Evolutionary conservation across 2,329 filamentous ascomycete species (phyloP).

Genomic region (Penicillium verrucosum): DNA sequence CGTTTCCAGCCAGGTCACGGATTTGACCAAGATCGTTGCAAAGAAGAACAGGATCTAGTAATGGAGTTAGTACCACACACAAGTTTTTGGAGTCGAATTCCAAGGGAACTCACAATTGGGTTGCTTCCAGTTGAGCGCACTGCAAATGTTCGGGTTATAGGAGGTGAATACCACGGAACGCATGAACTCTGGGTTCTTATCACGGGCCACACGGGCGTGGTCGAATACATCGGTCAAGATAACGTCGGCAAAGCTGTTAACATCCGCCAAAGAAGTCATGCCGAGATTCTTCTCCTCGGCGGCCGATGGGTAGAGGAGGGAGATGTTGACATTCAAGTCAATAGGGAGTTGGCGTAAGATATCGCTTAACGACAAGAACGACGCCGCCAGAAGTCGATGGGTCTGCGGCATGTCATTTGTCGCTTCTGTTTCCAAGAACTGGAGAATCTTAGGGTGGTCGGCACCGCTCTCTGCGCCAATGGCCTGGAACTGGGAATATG

Average conservation of each 20-base stretch:
- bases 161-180: conserved; percentile 91
- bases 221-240: conserved; percentile 86
- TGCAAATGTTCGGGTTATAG: conserved; percentile 86
- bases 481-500: conserved; percentile 56
- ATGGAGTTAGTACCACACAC: neutral
- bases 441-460: conserved; percentile 26
- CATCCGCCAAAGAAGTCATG: conserved; percentile 71
- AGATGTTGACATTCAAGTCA: conserved; percentile 84
- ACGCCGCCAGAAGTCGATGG: conserved; percentile 68
- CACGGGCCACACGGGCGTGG: conserved; percentile 70
- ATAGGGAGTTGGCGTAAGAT: conserved; percentile 72
- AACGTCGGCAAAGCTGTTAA: conserved; percentile 82
- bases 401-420: conserved; percentile 57
- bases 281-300: conserved; percentile 68
- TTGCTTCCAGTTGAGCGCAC: conserved; percentile 97
- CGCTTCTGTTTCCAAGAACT: conserved; percentile 33
- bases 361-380: conserved; percentile 75
- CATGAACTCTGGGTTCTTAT: conserved; percentile 66
- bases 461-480: conserved; percentile 40
- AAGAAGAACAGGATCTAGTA: conserved; percentile 76
- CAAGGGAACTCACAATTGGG: conserved; percentile 71
- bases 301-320: conserved; percentile 78
- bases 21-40: conserved; percentile 80
- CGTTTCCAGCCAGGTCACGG: conserved; percentile 38
- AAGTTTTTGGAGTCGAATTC: neutral